Percentiles rank a stretch among this genome's conserved stretches.
phyloP scores from a whole-genome alignment of 2,329 filamentous ascomycete genomes.

The Pseudopyrenochaeta lycopersici region DNA sequence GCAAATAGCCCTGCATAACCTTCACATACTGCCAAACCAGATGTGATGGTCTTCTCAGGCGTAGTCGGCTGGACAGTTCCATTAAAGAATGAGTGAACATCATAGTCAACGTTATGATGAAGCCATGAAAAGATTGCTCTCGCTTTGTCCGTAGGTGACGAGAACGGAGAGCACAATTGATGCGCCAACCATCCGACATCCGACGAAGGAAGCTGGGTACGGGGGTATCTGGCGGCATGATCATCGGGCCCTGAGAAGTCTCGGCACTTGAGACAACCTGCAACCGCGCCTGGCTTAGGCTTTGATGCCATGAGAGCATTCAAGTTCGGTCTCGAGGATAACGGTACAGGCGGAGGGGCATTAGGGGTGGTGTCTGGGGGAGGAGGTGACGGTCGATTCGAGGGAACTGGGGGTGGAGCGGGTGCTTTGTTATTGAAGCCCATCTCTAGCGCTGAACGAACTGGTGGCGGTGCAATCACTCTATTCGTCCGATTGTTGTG shows the following conservation, averaged over 20 bases:
- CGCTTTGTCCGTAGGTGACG: slow-evolving; percentile 88
- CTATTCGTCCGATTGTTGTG: slow-evolving; percentile 15
- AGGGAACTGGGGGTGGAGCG: slow-evolving; percentile 42
- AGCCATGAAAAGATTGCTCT: slow-evolving; percentile 94
- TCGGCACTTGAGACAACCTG: slow-evolving; percentile 77
- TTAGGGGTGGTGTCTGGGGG: slow-evolving; percentile 16
- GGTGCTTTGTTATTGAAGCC: slow-evolving; percentile 57
- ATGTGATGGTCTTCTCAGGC: slow-evolving; percentile 76
- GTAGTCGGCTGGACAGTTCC: slow-evolving; percentile 72
- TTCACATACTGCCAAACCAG: slow-evolving; percentile 86
- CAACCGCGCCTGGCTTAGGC: slow-evolving; percentile 38
- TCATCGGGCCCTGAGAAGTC: slow-evolving; percentile 86
- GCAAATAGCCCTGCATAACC: slow-evolving; percentile 88
- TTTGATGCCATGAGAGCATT: slow-evolving; percentile 61
- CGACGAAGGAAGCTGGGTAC: slow-evolving; percentile 73
- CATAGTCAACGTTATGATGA: slow-evolving; percentile 91
- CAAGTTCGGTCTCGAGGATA: slow-evolving; percentile 66
- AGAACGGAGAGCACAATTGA: slow-evolving; percentile 80
- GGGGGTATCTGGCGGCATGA: slow-evolving; percentile 80
- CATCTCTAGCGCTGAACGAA: slow-evolving; percentile 57
- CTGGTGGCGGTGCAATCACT: slow-evolving; percentile 42
- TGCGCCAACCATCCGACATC: slow-evolving; percentile 78
- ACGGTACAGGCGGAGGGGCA: slow-evolving; percentile 62
- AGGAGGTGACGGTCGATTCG: slow-evolving; percentile 26
- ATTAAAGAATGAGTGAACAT: slow-evolving; percentile 80